Evolutionary conservation across 108 stramenopile genomes (phyloP), one percentile per base, ranked within the genome.

Genomic region (Stephanodiscus minutulus): DNA sequence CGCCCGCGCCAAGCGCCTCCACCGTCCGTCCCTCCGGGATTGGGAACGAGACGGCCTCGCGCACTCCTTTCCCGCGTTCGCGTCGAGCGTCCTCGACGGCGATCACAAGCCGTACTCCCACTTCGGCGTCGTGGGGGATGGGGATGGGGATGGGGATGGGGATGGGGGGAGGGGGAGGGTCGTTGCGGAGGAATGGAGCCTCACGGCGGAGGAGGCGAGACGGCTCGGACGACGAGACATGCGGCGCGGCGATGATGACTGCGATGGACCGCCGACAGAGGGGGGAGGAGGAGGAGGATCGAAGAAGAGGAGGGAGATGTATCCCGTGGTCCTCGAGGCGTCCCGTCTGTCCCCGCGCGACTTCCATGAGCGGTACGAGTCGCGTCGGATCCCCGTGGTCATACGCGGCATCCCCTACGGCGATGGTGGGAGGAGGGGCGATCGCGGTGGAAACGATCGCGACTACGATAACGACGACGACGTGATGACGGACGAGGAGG

Each of bases 21-120:
- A 94, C 53, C 88, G 93, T 1, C 88, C 93, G n/a, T 76, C 79
- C 33, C 81, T 94, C 54, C 83, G 86, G 60, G 74, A 94, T 60
- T 94, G 93, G 93, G 82, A 76, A 61, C 72, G 72, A 20, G 93
- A 94, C 49, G 89, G 89, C 1, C 71, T 90, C 66, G 57, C 66
- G 68, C 52, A 79, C 52, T 54, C 75, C 0, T 94, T 94, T 47
- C 87, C 90, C 33, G 64, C 68, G n/a, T 89, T 81, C 63, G 82
- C 84, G 39, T 25, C 79, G 27, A 35, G 35, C 25, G 31, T 79
- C 20, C 64, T 79, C 46, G 39, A 22, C 5, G 54, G 44, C 5
- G 43, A 53, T 24, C 50, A 57, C 21, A 8, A 33, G 10, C 69
- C 74, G n/a, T 82, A 82, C 55, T 25, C 20, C 36, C 61, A 58